Evolutionary conservation across 345 rosid species (phyloP).

Genomic region (Citrus glauca): DNA sequence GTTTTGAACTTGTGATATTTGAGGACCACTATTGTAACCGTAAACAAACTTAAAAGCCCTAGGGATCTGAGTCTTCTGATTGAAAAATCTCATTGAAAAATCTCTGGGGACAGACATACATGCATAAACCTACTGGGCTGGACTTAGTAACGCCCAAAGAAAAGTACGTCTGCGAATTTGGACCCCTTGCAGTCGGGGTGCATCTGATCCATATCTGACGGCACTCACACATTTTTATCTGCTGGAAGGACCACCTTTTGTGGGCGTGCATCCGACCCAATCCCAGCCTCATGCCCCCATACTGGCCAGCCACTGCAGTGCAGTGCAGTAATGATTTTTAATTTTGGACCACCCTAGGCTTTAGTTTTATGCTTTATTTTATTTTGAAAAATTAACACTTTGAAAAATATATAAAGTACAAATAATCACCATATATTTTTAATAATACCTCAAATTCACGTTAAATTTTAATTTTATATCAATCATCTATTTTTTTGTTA

Average conservation of each 20-base stretch:
- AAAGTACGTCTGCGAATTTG: background rate
- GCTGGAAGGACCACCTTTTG: constrained; percentile 18
- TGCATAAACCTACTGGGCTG: background rate
- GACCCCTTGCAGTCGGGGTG: background rate
- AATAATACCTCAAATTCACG: too few species aligned
- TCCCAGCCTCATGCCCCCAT: too few species aligned
- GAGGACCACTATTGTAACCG: background rate
- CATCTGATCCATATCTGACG: constrained; percentile 17
- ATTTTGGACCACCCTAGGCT: constrained; percentile 21
- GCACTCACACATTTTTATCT: background rate
- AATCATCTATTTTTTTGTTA: too few species aligned
- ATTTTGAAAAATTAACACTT: too few species aligned
- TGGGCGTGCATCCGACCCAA: constrained; percentile 17
- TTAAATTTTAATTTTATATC: too few species aligned
- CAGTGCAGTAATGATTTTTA: background rate
- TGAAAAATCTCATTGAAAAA: constrained; percentile 8
- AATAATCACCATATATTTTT: too few species aligned
- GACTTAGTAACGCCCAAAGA: constrained; percentile 9
- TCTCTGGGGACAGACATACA: constrained; percentile 9
- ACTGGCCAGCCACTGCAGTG: background rate
- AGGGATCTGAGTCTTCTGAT: constrained; percentile 26
- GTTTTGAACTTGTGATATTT: too few species aligned
- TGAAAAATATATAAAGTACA: too few species aligned
- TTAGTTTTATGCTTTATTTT: too few species aligned
- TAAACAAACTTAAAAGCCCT: constrained; percentile 2